Percentiles rank a stretch among this genome's conserved stretches.
These are phyloP conservation scores for Neoconidiobolus thromboides DNA, from an alignment of 371 early-diverging fungal genomes.

Conservation along the genomic window DNA sequence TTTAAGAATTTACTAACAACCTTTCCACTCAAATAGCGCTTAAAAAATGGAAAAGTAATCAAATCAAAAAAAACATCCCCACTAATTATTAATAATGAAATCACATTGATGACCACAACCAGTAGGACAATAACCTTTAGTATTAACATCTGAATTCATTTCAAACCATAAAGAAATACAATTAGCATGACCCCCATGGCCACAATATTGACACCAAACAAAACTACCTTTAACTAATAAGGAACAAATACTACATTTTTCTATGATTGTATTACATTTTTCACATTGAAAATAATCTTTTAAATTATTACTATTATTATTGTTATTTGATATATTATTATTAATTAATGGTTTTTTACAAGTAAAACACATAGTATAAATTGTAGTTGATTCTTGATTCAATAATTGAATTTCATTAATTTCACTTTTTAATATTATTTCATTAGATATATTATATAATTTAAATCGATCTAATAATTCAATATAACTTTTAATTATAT, in stretches of 20 bases:
- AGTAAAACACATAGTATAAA: constrained; percentile 45
- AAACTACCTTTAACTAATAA: constrained; percentile 40
- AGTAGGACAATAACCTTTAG: no score
- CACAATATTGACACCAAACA: constrained; percentile 55
- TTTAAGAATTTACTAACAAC: no score
- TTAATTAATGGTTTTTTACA: constrained; percentile 45
- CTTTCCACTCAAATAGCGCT: no score
- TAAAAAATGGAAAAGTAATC: no score
- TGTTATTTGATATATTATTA: constrained; percentile 25
- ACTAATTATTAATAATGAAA: no score
- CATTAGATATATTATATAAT: constrained; percentile 45
- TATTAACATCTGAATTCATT: no score
- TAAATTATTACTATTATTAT: constrained; percentile 12
- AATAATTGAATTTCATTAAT: constrained; percentile 26
- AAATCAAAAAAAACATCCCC: no score
- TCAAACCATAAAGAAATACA: neutral
- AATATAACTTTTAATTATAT: constrained; percentile 48
- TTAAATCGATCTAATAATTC: constrained; percentile 61
- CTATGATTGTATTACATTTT: constrained; percentile 37
- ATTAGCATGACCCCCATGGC: constrained; percentile 63
- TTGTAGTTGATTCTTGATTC: constrained; percentile 53
- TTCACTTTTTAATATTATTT: constrained; percentile 40
- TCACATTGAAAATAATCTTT: constrained; percentile 42
- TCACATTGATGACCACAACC: no score
- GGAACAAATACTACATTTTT: constrained; percentile 52